Conservation (phyloP, 768 basidiomycete species). For the Russula dissimulans region DNA sequence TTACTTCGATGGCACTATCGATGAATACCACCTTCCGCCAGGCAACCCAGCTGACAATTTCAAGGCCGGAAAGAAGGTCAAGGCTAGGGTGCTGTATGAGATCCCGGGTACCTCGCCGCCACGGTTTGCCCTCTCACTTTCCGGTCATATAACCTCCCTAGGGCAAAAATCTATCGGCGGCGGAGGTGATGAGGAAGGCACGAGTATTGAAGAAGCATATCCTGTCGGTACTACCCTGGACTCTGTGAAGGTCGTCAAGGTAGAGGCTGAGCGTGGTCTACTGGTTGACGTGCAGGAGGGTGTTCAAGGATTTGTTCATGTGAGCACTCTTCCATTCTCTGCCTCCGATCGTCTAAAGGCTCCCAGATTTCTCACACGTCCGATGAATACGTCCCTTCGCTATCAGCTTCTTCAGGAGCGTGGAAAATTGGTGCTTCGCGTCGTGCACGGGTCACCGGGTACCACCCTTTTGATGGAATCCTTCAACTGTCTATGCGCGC, state of each 20-base stretch:
- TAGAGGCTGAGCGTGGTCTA: constrained; percentile 79
- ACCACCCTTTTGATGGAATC: constrained; percentile 77
- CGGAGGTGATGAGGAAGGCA: constrained; percentile 18
- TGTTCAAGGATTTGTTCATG: constrained; percentile 79
- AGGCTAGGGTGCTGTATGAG: constrained; percentile 77
- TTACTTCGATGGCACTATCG: constrained; percentile 86
- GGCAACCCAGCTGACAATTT: constrained; percentile 35
- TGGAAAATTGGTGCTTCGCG: constrained; percentile 79
- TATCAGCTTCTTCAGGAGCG: constrained; percentile 59
- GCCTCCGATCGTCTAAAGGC: constrained; percentile 10
- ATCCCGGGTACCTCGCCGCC: constrained; percentile 61
- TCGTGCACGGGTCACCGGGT: constrained; percentile 78
- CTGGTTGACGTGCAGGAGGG: constrained; percentile 55
- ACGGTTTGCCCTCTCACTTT: constrained; percentile 71
- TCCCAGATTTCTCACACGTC: constrained; percentile 85
- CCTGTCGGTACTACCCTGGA: constrained; percentile 70
- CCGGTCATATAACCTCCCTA: constrained; percentile 60
- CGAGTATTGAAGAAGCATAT: constrained; percentile 44
- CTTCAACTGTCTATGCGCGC: constrained; percentile 81
- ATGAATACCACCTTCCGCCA: constrained; percentile 62
- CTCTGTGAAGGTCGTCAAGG: constrained; percentile 57
- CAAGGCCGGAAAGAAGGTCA: constrained; percentile 68
- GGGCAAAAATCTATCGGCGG: constrained; percentile 30
- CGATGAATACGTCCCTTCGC: constrained; percentile 80
- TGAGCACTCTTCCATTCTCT: constrained; percentile 32